Percentiles rank a stretch among this genome's conserved stretches.
These are phyloP conservation scores for Metschnikowia koreensis DNA, from an alignment of 805 yeast species.

Conservation along the genomic window DNA sequence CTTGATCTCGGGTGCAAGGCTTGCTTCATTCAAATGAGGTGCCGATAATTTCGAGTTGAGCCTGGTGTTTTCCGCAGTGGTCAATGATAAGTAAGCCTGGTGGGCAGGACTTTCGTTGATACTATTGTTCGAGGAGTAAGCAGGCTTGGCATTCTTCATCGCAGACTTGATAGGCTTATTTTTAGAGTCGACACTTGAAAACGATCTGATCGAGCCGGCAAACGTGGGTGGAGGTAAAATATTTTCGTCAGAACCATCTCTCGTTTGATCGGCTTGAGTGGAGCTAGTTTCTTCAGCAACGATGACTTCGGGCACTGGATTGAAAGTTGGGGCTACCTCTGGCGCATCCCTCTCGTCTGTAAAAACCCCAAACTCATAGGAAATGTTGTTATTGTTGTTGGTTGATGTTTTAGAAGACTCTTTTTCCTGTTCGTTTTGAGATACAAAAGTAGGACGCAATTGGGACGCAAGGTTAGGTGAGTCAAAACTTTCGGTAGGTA, in stretches of 20 bases:
- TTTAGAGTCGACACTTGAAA: constrained; percentile 26
- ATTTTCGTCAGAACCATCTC: constrained; percentile 26
- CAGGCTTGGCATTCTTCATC: constrained; percentile 40
- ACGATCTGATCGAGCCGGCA: constrained; percentile 32
- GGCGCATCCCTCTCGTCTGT: background rate
- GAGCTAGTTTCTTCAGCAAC: constrained; percentile 4
- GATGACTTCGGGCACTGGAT: constrained; percentile 9
- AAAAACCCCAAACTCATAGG: constrained; percentile 6
- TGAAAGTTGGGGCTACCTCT: constrained; percentile 20
- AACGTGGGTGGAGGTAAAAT: constrained; percentile 16
- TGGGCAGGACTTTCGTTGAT: constrained; percentile 44
- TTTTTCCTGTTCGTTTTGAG: background rate
- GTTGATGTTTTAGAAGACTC: background rate
- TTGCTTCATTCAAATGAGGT: constrained; percentile 30
- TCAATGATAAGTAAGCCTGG: constrained; percentile 61
- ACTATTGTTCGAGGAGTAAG: constrained; percentile 15
- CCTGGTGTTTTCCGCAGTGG: constrained; percentile 80
- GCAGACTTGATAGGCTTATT: constrained; percentile 44
- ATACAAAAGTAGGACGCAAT: constrained; percentile 10
- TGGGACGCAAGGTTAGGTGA: constrained; percentile 24
- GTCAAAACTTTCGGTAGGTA: constrained; percentile 20
- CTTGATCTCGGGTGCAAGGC: constrained; percentile 8
- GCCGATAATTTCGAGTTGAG: constrained; percentile 60
- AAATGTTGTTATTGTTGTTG: background rate
- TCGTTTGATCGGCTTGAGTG: constrained; percentile 28